Conservation (phyloP, 2,329 filamentous ascomycete genomes). For the Diaporthe citri region DNA sequence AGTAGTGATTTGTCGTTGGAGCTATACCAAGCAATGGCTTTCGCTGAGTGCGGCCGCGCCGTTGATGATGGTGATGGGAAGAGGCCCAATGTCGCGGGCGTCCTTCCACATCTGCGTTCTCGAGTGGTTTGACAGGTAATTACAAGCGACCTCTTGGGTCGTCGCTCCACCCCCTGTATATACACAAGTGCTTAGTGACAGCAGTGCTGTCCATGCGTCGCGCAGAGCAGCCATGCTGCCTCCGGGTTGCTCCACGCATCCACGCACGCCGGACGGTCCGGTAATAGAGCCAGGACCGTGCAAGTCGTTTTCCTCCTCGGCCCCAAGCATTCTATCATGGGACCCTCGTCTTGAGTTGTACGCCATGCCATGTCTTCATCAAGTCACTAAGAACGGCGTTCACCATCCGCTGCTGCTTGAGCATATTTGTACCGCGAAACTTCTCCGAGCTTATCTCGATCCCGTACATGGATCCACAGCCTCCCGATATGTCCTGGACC, state of each 20-base stretch:
- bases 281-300: background rate
- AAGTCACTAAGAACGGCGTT: constrained; percentile 80
- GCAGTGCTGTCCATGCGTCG: background rate
- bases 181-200: background rate
- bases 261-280: background rate
- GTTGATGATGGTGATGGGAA: background rate
- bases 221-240: background rate
- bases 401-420: constrained; percentile 87
- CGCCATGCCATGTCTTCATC: constrained; percentile 85
- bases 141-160: background rate
- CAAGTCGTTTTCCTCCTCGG: background rate
- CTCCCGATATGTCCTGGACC: constrained; percentile 85
- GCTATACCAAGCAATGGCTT: background rate
- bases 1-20: constrained; percentile 18
- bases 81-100: background rate
- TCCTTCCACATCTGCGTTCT: background rate
- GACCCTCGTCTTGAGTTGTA: constrained; percentile 80
- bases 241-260: background rate
- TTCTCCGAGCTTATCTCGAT: constrained; percentile 80
- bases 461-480: constrained; percentile 89
- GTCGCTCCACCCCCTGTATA: background rate
- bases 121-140: background rate
- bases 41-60: background rate
- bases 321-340: constrained; percentile 49
- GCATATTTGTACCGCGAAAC: constrained; percentile 78